Percentiles rank a stretch among this genome's conserved stretches.
phyloP scores from a whole-genome alignment of 768 basidiomycete genomes.

The Tylopilus rubrobrunneus region DNA sequence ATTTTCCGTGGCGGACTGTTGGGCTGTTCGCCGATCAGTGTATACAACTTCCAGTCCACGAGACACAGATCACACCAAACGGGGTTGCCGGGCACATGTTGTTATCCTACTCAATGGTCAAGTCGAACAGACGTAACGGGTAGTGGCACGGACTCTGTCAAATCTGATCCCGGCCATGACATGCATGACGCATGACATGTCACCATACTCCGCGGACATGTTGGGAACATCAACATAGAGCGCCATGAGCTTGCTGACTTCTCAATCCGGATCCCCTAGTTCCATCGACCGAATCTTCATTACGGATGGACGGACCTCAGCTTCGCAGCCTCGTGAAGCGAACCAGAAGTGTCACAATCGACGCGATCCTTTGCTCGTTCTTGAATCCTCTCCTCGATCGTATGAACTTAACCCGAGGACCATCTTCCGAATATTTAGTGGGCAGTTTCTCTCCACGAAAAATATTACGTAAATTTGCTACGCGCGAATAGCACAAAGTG shows the following conservation, averaged over 20 bases:
- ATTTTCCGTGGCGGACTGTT: constrained; percentile 1
- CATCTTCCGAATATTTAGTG: too few species aligned
- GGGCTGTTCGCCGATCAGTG: constrained; percentile 23
- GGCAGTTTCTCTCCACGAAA: not conserved
- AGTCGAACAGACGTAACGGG: not conserved
- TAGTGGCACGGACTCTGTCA: constrained; percentile 11
- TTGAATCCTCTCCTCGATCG: not conserved
- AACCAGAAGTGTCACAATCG: constrained; percentile 2
- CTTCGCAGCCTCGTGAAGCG: constrained; percentile 14
- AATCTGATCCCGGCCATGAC: not conserved
- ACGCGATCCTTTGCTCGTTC: not conserved
- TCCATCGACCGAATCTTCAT: constrained; percentile 17
- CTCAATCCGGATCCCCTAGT: constrained; percentile 9
- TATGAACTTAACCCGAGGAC: not conserved
- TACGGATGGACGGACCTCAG: constrained; percentile 17
- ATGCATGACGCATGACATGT: not conserved
- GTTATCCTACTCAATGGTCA: not conserved
- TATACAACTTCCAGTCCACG: not conserved
- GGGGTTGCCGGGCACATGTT: not conserved
- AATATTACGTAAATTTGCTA: not conserved
- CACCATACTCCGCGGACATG: constrained; percentile 27
- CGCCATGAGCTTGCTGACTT: constrained; percentile 14
- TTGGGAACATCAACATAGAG: not conserved
- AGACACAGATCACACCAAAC: not conserved
- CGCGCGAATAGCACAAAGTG: constrained; percentile 19